Percentiles rank a stretch among this genome's conserved stretches.
Evolutionary conservation across 2,329 filamentous ascomycete genomes (phyloP).

Genomic region (Fusarium temperatum): DNA sequence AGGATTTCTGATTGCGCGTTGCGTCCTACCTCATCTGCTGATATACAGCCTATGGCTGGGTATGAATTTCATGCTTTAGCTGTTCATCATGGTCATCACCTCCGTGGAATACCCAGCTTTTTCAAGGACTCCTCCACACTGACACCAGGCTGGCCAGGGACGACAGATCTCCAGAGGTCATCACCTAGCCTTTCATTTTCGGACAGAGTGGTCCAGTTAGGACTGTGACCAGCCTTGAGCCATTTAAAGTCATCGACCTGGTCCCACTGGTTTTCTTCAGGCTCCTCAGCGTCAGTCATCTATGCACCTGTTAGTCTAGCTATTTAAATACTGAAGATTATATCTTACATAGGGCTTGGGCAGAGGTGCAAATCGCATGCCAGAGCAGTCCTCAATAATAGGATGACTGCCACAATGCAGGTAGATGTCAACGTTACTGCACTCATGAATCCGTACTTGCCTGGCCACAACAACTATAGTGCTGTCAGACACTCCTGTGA

Average conservation of each 20-base stretch:
- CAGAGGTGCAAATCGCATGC: slow-evolving; percentile 81
- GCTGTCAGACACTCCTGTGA: slow-evolving; percentile 77
- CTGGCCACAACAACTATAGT: slow-evolving; percentile 81
- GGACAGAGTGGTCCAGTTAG: slow-evolving; percentile 82
- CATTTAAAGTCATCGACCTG: slow-evolving; percentile 98
- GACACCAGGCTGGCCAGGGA: slow-evolving; percentile 69
- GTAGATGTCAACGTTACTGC: slow-evolving; percentile 82
- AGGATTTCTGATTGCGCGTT: slow-evolving; percentile 17
- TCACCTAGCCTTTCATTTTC: slow-evolving; percentile 67
- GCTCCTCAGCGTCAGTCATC: slow-evolving; percentile 43
- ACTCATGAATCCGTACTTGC: slow-evolving; percentile 95
- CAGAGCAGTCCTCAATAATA: slow-evolving; percentile 89
- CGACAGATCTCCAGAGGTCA: slow-evolving; percentile 73
- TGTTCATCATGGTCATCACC: background rate
- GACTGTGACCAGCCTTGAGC: slow-evolving; percentile 85
- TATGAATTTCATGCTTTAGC: background rate
- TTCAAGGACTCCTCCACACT: slow-evolving; percentile 73
- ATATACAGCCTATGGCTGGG: background rate
- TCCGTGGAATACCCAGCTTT: slow-evolving; percentile 54
- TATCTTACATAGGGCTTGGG: slow-evolving; percentile 74
- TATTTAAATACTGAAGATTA: background rate
- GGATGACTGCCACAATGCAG: slow-evolving; percentile 83
- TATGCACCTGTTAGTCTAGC: slow-evolving; percentile 20
- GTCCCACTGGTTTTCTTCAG: slow-evolving; percentile 77
- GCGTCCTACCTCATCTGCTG: slow-evolving; percentile 5